Evolutionary conservation across 257 asterid genomes (phyloP).

Genomic region (Nicotiana obtusifolia): DNA sequence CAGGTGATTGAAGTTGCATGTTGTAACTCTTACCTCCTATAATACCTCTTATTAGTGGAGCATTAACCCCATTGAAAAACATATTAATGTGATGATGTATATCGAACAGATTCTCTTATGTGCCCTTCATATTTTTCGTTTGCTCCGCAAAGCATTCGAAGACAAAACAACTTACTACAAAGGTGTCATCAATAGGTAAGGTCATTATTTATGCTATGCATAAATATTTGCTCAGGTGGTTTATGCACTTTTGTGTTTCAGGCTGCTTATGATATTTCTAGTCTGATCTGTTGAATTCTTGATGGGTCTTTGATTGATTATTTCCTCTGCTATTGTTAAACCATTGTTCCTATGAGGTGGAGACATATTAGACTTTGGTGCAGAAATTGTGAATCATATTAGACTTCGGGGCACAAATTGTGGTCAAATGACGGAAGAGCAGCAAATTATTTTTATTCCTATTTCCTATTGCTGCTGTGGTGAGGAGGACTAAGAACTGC

Average conservation of each 20-base stretch:
- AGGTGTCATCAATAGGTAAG: slow-evolving; percentile 61
- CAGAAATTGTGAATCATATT: not conserved
- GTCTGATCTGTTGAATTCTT: not conserved
- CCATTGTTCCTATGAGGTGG: not conserved
- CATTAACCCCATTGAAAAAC: not conserved
- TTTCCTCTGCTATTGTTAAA: not conserved
- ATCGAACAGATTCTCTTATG: slow-evolving; percentile 62
- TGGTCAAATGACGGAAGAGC: not conserved
- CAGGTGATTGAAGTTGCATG: slow-evolving; percentile 42
- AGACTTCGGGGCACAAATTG: not conserved
- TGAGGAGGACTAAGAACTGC: not conserved
- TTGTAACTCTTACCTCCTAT: not conserved
- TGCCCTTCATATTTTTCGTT: slow-evolving; percentile 50
- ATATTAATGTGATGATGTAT: not conserved
- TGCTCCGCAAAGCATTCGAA: slow-evolving; percentile 33
- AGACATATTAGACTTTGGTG: not conserved
- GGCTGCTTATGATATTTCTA: not conserved
- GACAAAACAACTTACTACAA: slow-evolving; percentile 42
- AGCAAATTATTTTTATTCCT: not conserved
- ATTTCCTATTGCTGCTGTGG: not conserved
- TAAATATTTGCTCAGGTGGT: not conserved
- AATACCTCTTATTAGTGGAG: not conserved
- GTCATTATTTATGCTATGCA: not conserved
- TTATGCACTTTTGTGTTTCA: slow-evolving; percentile 7
- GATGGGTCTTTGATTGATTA: not conserved